Conservation (phyloP, 2,329 filamentous ascomycete genomes). For the Aquanectria penicillioides region DNA sequence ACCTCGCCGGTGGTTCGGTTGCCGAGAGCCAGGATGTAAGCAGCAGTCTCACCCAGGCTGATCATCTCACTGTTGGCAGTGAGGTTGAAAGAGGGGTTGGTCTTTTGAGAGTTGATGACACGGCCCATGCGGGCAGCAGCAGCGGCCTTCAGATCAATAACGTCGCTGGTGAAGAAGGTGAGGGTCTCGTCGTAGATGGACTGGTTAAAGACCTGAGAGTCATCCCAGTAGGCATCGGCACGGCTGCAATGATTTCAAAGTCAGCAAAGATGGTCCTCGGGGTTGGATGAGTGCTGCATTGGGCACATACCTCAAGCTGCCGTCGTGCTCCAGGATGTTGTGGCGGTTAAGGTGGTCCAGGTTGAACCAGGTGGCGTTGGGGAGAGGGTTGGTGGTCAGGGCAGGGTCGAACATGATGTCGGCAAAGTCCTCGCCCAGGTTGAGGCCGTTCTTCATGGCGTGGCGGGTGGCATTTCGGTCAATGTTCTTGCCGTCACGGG, state of each 20-base stretch:
- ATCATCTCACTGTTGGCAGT: neutral
- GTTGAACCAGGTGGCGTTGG: neutral
- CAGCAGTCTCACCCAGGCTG: neutral
- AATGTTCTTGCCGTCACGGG: conserved; percentile 2
- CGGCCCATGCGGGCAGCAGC: neutral
- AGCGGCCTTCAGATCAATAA: neutral
- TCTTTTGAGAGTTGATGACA: neutral
- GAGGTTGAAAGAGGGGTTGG: neutral
- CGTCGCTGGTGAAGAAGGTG: neutral
- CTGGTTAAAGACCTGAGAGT: neutral
- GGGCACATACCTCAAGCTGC: neutral
- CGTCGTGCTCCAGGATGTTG: neutral
- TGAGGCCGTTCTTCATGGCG: neutral
- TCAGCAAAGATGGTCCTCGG: too few relatives aligned
- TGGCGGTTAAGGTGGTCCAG: neutral
- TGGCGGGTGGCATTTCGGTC: neutral
- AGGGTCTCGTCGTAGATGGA: neutral
- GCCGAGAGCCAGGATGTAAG: neutral
- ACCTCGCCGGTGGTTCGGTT: neutral
- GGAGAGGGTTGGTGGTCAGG: neutral
- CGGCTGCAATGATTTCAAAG: neutral
- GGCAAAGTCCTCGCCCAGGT: neutral
- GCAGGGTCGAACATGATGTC: neutral
- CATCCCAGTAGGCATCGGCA: neutral
- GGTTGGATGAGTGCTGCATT: too few relatives aligned